phyloP scores from a whole-genome alignment of 1,139 yeast genomes.

The Saccharomycopsis hybrid region DNA sequence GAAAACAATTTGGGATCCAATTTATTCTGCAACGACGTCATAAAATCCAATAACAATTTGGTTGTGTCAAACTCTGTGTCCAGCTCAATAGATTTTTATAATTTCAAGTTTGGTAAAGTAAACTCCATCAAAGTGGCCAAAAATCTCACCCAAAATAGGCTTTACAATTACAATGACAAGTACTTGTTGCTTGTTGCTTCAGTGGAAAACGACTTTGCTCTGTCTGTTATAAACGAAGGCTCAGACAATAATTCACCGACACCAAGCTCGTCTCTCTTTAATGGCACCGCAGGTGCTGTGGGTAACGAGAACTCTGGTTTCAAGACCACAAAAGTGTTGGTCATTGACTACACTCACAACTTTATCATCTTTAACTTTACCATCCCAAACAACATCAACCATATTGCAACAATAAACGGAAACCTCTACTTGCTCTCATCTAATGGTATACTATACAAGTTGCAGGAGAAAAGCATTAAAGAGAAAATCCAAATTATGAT shows the following conservation, averaged over 20 bases:
- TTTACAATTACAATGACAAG: slow-evolving; percentile 34
- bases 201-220: slow-evolving; percentile 25
- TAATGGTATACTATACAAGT: slow-evolving; percentile 68
- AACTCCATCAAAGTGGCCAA: slow-evolving; percentile 15
- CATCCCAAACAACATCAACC: slow-evolving; percentile 55
- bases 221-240: slow-evolving; percentile 15
- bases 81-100: slow-evolving; percentile 30
- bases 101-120: slow-evolving; percentile 20
- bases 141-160: slow-evolving; percentile 23
- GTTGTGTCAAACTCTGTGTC: slow-evolving; percentile 27
- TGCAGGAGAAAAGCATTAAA: slow-evolving; percentile 59
- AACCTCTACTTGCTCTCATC: slow-evolving; percentile 57
- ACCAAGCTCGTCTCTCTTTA: slow-evolving; percentile 28
- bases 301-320: slow-evolving; percentile 6
- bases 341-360: slow-evolving; percentile 57
- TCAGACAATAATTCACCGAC: slow-evolving; percentile 8
- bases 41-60: slow-evolving; percentile 25
- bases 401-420: slow-evolving; percentile 41
- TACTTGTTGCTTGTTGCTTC: slow-evolving; percentile 51
- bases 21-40: slow-evolving; percentile 53
- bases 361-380: slow-evolving; percentile 66
- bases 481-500: slow-evolving; percentile 67
- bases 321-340: slow-evolving; percentile 39
- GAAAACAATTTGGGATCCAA: slow-evolving; percentile 65
- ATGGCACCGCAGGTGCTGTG: slow-evolving; percentile 37